These are phyloP conservation scores for Hortaea werneckii DNA, from an alignment of 2,329 filamentous ascomycete genomes.

Conservation along the genomic window DNA sequence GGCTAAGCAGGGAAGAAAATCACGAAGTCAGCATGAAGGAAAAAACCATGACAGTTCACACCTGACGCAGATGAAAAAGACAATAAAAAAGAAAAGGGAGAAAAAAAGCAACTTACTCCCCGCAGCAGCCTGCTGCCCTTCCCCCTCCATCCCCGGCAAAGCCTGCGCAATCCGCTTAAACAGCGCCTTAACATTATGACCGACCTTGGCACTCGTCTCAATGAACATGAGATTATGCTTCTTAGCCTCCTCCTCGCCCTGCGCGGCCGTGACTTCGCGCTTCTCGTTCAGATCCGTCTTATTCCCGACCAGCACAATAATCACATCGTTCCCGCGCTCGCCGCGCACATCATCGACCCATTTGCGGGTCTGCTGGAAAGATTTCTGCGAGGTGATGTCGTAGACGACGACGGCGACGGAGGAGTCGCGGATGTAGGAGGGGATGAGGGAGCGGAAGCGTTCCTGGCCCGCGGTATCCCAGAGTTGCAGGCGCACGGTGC, in stretches of 20 bases:
- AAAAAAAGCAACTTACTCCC: conserved; percentile 53
- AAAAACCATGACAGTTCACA: background rate
- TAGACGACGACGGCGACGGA: conserved; percentile 98
- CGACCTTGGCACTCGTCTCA: conserved; percentile 94
- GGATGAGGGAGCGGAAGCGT: conserved; percentile 91
- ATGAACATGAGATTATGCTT: conserved; percentile 98
- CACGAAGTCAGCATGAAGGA: conserved; percentile 10
- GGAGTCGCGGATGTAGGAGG: conserved; percentile 96
- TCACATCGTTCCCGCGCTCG: conserved; percentile 95
- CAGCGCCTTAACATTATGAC: conserved; percentile 94
- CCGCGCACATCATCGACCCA: conserved; percentile 98
- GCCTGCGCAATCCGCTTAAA: conserved; percentile 98
- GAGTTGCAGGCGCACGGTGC: conserved; percentile 90
- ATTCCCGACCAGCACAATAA: conserved; percentile 96
- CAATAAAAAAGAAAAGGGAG: background rate
- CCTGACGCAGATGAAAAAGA: background rate
- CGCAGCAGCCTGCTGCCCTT: conserved; percentile 64
- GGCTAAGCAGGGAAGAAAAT: conserved; percentile 10
- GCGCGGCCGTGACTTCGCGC: conserved; percentile 88
- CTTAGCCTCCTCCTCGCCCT: conserved; percentile 96
- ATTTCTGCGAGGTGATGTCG: conserved; percentile 79
- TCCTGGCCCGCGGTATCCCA: conserved; percentile 99
- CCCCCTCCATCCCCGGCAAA: conserved; percentile 91
- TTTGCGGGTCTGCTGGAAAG: conserved; percentile 97
- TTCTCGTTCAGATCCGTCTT: conserved; percentile 99